Conservation (phyloP, 2,329 filamentous ascomycete genomes). For the Colletotrichum siamense region DNA sequence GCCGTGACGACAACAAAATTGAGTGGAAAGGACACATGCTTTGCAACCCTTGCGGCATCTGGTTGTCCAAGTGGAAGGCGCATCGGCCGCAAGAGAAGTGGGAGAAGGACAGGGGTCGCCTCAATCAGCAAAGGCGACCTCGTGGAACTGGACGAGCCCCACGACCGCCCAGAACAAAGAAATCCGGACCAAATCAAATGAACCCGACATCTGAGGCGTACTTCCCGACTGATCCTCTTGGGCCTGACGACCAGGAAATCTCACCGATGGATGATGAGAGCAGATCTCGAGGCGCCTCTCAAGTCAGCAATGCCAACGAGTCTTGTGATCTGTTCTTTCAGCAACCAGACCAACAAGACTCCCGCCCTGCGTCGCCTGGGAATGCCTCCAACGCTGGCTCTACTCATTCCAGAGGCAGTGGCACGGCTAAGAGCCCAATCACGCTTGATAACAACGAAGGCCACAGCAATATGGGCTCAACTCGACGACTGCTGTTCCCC, state of each 20-base stretch:
- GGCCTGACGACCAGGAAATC: slow-evolving; percentile 33
- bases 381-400: slow-evolving; percentile 45
- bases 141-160: slow-evolving; percentile 45
- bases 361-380: slow-evolving; percentile 8
- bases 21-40: slow-evolving; percentile 75
- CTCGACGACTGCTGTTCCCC: slow-evolving; percentile 76
- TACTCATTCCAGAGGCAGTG: slow-evolving; percentile 60
- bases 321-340: slow-evolving; percentile 1
- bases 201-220: slow-evolving; percentile 61
- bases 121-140: slow-evolving; percentile 58
- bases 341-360: not conserved
- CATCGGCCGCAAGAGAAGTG: slow-evolving; percentile 87
- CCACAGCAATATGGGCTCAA: slow-evolving; percentile 56
- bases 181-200: slow-evolving; percentile 49
- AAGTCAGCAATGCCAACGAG: slow-evolving; percentile 17
- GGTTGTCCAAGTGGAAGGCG: slow-evolving; percentile 85
- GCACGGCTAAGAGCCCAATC: slow-evolving; percentile 63
- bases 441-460: slow-evolving; percentile 55
- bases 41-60: slow-evolving; percentile 96
- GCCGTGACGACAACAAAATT: slow-evolving; percentile 65
- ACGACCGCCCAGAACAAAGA: slow-evolving; percentile 48
- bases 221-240: slow-evolving; percentile 58
- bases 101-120: slow-evolving; percentile 67
- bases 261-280: slow-evolving; percentile 16
- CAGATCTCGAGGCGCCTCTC: slow-evolving; percentile 16